These are phyloP conservation scores for Ambrosia artemisiifolia DNA, from an alignment of 129 eudicot species.

Conservation along the genomic window DNA sequence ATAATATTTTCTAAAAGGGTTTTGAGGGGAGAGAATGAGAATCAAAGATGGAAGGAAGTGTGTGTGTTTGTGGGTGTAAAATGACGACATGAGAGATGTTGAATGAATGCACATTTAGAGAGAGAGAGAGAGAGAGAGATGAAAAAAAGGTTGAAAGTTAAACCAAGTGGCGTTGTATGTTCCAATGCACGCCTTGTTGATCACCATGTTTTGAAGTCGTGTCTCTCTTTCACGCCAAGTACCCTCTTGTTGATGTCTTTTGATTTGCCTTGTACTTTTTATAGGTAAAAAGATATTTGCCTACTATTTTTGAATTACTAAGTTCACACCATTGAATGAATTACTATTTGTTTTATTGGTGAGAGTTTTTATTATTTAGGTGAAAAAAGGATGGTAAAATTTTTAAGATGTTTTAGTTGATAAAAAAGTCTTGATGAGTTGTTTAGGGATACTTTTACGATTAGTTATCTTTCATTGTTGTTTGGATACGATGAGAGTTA, in stretches of 20 bases:
- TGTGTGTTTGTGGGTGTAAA: constrained; percentile 21
- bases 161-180: constrained; percentile 16
- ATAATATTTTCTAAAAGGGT: background rate
- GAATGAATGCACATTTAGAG: background rate
- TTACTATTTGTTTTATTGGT: too few relatives aligned
- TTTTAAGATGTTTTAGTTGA: too few relatives aligned
- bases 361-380: too few relatives aligned
- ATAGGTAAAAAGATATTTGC: constrained; percentile 11
- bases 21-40: constrained; percentile 18
- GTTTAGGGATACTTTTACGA: too few relatives aligned
- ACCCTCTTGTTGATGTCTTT: constrained; percentile 13
- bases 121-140: background rate
- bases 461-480: too few relatives aligned
- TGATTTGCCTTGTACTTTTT: background rate
- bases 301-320: background rate
- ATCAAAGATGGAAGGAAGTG: constrained; percentile 14
- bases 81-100: background rate
- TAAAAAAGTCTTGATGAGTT: too few relatives aligned
- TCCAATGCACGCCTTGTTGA: constrained; percentile 20
- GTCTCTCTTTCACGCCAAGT: constrained; percentile 23
- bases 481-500: too few relatives aligned
- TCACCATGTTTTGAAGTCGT: constrained; percentile 3
- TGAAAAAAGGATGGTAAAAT: too few relatives aligned
- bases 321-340: background rate
- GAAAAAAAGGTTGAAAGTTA: background rate